Base-by-base conservation (phyloP, 1,284 basidiomycete genomes). In the Coriolopsis trogii region DNA sequence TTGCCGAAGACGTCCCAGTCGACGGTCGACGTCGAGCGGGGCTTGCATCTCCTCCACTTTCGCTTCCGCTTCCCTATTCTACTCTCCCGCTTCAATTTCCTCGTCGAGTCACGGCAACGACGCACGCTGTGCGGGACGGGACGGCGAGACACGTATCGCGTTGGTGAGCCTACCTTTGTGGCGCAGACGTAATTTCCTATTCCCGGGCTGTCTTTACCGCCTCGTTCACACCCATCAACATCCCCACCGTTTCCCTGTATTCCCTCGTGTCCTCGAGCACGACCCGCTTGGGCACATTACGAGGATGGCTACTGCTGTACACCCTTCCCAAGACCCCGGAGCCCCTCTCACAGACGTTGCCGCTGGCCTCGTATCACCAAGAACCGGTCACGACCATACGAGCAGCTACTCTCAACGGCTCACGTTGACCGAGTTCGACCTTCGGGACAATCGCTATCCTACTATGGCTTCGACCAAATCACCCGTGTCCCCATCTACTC, bases 361-460 rank as follows among this genome's bases (percentile, higher is more conserved):
- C 52, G 42, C 59, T 33, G 54, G 42, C 39, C 59, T 58, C 40
- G 55, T 52, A 26, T 53, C 53, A 34, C 58, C 74, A 38, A 68
- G 65, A 52, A 53, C 70, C 28, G 41, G 30, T 9, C 70, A 68
- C 49, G 62, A 71, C 49, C 70, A 68, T 48, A 60, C 72, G 10
- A 53, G 50, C 40, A 55, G 49, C 62, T 80, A 84, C 69, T 72
- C 81, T 47, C 74, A 75, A 61, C 70, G 76, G 36, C 74, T 87
- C 44, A 74, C 82, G 57, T 65, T 75, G 55, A 71, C 77, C 47
- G 83, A 84, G 51, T 73, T 82, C 58, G 82, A 85, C 67, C 77
- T 81, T 66, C 74, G 76, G 63, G 83, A 84, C 70, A 77, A 77
- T 64, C 75, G 84, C 61, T 85, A 85, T 67, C 83, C 84, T 15